phyloP scores from a whole-genome alignment of 139 green algal species.

The Coelastrella sp. region DNA sequence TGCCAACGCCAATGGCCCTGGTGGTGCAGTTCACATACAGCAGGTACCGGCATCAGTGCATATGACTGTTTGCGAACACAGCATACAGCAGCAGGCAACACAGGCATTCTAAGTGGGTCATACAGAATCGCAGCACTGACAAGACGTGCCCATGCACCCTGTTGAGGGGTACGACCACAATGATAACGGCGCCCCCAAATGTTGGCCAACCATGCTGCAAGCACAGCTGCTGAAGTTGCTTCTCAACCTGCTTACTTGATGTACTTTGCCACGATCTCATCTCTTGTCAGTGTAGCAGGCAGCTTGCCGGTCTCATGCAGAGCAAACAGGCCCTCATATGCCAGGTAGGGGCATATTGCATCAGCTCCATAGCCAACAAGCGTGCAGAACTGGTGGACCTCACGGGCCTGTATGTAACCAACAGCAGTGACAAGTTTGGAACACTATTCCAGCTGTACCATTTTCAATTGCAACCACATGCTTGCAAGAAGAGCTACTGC shows the following conservation, averaged over 20 bases:
- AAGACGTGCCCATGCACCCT: too few relatives aligned
- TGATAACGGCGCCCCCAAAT: too few relatives aligned
- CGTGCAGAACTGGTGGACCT: slow-evolving; percentile 93
- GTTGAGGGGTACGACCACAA: too few relatives aligned
- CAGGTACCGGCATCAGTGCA: background rate
- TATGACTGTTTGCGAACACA: background rate
- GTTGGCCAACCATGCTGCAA: too few relatives aligned
- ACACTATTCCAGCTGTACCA: background rate
- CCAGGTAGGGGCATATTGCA: slow-evolving; percentile 95
- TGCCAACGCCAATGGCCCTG: slow-evolving; percentile 60
- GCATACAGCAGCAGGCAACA: background rate
- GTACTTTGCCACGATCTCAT: slow-evolving; percentile 80
- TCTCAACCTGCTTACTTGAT: slow-evolving; percentile 73
- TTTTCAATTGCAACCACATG: background rate
- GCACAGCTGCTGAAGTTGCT: too few relatives aligned
- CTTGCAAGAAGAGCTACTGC: background rate
- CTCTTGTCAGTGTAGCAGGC: slow-evolving; percentile 51
- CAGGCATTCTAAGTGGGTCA: background rate
- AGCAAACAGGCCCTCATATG: slow-evolving; percentile 85
- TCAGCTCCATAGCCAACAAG: slow-evolving; percentile 94
- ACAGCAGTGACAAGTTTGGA: background rate
- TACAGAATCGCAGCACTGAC: background rate
- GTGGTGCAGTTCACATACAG: background rate
- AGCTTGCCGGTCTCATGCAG: slow-evolving; percentile 79
- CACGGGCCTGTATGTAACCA: slow-evolving; percentile 35